These are phyloP conservation scores for Nicotiana sylvestris DNA, from an alignment of 257 asterid genomes.

Conservation along the genomic window DNA sequence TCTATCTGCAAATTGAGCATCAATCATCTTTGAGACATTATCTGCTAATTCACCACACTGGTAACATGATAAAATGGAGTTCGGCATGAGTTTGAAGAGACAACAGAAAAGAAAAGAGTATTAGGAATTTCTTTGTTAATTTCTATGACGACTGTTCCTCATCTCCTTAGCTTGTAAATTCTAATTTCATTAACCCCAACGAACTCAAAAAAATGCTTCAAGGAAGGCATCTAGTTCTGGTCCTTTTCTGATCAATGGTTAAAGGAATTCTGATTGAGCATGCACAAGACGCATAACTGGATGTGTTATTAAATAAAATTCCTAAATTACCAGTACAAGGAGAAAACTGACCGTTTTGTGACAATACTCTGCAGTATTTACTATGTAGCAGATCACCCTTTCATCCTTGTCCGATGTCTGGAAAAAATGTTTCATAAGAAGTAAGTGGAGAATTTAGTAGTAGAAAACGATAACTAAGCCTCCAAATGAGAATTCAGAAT, in stretches of 20 bases:
- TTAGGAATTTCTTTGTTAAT: background rate
- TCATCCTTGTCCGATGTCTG: slow-evolving; percentile 99
- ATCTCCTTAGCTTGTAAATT: background rate
- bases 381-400: slow-evolving; percentile 85
- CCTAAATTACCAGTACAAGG: slow-evolving; percentile 5
- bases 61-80: slow-evolving; percentile 11
- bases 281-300: background rate
- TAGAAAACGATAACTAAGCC: slow-evolving; percentile 11
- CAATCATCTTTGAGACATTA: slow-evolving; percentile 81
- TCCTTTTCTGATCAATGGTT: background rate
- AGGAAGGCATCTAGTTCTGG: background rate
- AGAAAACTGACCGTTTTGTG: slow-evolving; percentile 80
- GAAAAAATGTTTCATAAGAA: slow-evolving; percentile 19
- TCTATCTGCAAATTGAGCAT: slow-evolving; percentile 66
- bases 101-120: background rate
- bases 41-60: slow-evolving; percentile 99
- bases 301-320: background rate
- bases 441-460: slow-evolving; percentile 7
- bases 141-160: background rate
- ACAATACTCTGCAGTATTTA: slow-evolving; percentile 98
- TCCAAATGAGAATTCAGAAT: slow-evolving; percentile 6
- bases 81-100: slow-evolving; percentile 8
- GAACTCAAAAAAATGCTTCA: background rate
- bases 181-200: background rate
- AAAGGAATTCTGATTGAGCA: background rate